phyloP scores from a whole-genome alignment of 2,329 filamentous ascomycete genomes.

The Cladophialophora immunda region DNA sequence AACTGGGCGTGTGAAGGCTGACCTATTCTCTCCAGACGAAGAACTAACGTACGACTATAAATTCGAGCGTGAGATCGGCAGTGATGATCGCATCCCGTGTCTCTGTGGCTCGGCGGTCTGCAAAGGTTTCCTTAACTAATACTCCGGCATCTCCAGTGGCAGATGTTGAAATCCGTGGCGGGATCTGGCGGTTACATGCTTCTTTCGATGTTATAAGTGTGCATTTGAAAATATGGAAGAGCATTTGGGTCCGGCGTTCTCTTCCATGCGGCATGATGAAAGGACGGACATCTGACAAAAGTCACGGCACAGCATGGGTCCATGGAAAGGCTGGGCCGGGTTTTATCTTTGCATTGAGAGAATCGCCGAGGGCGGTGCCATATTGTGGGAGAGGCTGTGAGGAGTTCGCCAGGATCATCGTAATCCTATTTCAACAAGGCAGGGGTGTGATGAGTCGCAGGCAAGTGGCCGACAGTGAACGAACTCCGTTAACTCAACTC shows the following conservation, averaged over 20 bases:
- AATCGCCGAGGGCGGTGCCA: neutral
- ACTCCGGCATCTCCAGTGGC: constrained; percentile 1
- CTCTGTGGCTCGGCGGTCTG: constrained; percentile 94
- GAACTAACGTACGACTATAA: constrained; percentile 99
- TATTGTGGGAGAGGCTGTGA: neutral
- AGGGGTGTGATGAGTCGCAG: neutral
- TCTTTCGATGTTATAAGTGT: constrained; percentile 22
- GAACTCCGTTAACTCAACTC: neutral
- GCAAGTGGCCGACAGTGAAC: neutral
- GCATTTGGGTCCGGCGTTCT: constrained; percentile 31
- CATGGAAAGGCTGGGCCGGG: neutral
- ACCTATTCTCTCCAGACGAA: constrained; percentile 72
- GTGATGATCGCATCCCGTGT: constrained; percentile 94
- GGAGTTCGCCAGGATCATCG: neutral
- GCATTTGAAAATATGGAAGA: constrained; percentile 24
- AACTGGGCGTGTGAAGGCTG: constrained; percentile 38
- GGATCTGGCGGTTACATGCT: constrained; percentile 1
- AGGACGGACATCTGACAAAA: constrained; percentile 16
- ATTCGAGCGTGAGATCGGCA: constrained; percentile 96
- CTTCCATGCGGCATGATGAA: constrained; percentile 13
- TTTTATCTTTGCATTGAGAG: neutral
- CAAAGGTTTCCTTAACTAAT: constrained; percentile 97
- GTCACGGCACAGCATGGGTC: neutral
- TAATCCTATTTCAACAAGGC: constrained; percentile 10
- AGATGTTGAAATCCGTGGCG: neutral